These are phyloP conservation scores for Rhodotorula sp. DNA, from an alignment of 1,284 basidiomycete species.

Conservation along the genomic window DNA sequence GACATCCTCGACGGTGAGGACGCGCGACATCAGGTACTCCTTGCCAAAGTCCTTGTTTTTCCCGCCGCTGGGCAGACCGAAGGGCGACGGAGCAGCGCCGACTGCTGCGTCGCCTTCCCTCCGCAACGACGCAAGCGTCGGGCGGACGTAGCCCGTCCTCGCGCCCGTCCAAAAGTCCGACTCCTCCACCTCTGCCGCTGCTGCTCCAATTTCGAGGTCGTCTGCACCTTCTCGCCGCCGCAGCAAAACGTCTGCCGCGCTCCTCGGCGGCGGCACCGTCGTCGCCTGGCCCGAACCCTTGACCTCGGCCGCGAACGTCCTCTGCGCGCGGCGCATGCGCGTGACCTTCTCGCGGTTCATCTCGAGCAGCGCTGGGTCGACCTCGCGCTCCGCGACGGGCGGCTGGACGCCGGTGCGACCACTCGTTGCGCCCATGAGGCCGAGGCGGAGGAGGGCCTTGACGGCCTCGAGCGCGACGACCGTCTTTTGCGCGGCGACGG, in stretches of 20 bases:
- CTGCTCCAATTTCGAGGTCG: constrained; percentile 6
- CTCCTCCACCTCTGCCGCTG: constrained; percentile 4
- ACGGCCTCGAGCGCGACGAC: constrained; percentile 52
- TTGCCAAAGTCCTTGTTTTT: constrained; percentile 37
- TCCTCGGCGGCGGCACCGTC: constrained; percentile 7
- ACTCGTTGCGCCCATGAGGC: constrained; percentile 49
- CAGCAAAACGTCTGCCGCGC: constrained; percentile 34
- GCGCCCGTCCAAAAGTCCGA: constrained; percentile 43
- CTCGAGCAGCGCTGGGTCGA: constrained; percentile 43
- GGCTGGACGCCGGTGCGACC: constrained; percentile 50
- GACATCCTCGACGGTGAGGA: constrained; percentile 46
- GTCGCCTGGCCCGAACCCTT: neutral
- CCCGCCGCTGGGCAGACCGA: neutral
- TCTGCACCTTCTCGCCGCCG: constrained; percentile 4
- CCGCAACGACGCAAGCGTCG: constrained; percentile 39
- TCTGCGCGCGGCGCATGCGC: constrained; percentile 9
- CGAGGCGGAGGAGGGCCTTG: constrained; percentile 51
- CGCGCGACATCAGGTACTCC: constrained; percentile 45
- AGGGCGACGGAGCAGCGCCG: constrained; percentile 9
- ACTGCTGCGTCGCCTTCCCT: constrained; percentile 8
- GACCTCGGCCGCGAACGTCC: neutral
- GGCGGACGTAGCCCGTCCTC: constrained; percentile 38
- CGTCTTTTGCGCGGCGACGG: constrained; percentile 49
- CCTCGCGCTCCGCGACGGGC: constrained; percentile 46
- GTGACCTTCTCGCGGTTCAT: constrained; percentile 28